Percentiles rank a stretch among this genome's conserved stretches.
These are phyloP conservation scores for Metschnikowia kofuensis DNA, from an alignment of 805 yeast genomes.

Conservation along the genomic window DNA sequence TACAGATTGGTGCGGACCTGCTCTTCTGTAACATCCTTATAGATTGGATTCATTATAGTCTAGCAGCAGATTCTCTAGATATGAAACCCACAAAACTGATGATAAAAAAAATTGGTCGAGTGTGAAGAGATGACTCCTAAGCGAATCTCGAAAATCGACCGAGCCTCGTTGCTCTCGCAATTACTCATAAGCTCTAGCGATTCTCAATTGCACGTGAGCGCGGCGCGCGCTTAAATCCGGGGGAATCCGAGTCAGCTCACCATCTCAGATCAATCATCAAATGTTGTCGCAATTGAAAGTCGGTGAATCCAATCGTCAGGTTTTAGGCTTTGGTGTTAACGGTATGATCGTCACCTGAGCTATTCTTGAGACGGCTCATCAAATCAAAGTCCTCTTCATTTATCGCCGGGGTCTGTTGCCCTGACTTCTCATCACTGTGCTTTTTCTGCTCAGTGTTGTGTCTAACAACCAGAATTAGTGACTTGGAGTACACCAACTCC, in stretches of 20 bases:
- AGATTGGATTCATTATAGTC: constrained; percentile 10
- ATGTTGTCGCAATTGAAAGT: neutral
- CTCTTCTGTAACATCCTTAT: constrained; percentile 40
- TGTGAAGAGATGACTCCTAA: neutral
- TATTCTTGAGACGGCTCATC: neutral
- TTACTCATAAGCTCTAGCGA: constrained; percentile 8
- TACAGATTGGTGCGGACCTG: constrained; percentile 62
- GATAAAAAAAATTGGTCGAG: no score
- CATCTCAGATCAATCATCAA: neutral
- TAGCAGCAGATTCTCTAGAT: no score
- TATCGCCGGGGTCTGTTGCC: constrained; percentile 26
- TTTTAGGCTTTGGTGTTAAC: neutral
- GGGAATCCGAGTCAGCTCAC: constrained; percentile 3
- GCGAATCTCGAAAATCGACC: neutral
- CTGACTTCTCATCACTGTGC: constrained; percentile 22
- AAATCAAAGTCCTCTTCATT: constrained; percentile 16
- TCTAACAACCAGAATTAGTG: constrained; percentile 48
- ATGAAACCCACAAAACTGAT: no score
- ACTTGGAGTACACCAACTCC: constrained; percentile 73
- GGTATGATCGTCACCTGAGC: no score
- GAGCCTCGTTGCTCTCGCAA: constrained; percentile 4
- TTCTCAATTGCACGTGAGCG: constrained; percentile 14
- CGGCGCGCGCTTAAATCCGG: constrained; percentile 1
- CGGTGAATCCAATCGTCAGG: no score
- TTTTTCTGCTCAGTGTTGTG: constrained; percentile 28